Base-by-base conservation (phyloP, 2,329 filamentous ascomycete genomes). In the Penicillium rolfsii region DNA sequence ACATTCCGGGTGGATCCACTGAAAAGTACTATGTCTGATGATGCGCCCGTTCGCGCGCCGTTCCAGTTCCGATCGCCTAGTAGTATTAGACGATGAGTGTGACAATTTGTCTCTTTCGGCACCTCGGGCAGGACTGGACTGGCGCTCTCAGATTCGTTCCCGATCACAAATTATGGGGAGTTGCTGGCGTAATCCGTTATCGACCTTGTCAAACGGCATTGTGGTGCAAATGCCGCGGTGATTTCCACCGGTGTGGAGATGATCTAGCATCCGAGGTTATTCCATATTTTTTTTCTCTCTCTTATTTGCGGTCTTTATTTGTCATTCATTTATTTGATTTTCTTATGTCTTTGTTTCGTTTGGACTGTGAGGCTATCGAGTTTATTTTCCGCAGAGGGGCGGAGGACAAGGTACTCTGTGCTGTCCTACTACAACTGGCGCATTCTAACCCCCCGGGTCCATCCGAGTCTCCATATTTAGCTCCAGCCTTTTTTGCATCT, bases 401-500 rank as follows among this genome's bases (percentile, higher is more conserved):
- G 16, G 19, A 24, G 50, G 50, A 22, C n/a, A 28, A 9, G 12
- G 46, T 30, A 30, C 26, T 30, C 14, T 26, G n/a, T 33, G 14
- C 26, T 46, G 24, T 22, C 7, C 30, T n/a, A 33, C 16, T 35
- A 52, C 49, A 26, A 35, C 19, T 8, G 9, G 30, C 28, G 11
- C 30, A 36, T 38, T 7, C 22, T 38, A 46, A 46, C 36, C 48
- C 56, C 57, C 38, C 52, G 52, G 57, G 57, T 62, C 62, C 59
- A 57, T 62, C 57, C 55, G 55, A 26, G 48, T 28, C 55, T 45
- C 50, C 50, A 55, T 52, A 46, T 33, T 49, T 49, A 22, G 52
- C 52, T 59, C 55, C 43, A 58, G 30, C 43, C 57, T 60, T 55
- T 52, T 60, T 52, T 60, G 55, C 55, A 58, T 60, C 36, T 56